phyloP scores from a whole-genome alignment of 169 alveolate genomes.

The Plasmodium inui region DNA sequence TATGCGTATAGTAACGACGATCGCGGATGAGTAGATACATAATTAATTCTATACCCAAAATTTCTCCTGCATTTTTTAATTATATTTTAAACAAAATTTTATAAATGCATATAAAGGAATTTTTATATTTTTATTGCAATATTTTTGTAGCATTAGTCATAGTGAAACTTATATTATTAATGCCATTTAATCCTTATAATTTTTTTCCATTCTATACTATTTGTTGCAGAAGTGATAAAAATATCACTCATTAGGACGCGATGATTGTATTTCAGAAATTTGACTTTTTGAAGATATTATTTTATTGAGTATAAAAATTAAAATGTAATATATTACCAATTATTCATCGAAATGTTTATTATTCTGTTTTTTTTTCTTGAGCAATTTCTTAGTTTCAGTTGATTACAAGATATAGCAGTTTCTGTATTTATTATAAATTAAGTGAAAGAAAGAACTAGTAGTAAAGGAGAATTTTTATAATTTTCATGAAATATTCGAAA shows the following conservation, averaged over 20 bases:
- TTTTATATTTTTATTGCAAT: too few relatives aligned
- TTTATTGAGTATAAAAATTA: neutral
- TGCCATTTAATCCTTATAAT: neutral
- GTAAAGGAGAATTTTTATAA: neutral
- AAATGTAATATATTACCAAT: neutral
- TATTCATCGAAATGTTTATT: neutral
- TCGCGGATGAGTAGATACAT: too few relatives aligned
- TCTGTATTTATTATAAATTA: neutral
- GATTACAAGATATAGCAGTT: neutral
- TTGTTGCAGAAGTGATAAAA: neutral
- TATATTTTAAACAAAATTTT: too few relatives aligned
- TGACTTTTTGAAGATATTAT: neutral
- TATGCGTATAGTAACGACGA: too few relatives aligned
- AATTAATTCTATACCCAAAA: too few relatives aligned
- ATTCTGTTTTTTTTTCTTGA: neutral
- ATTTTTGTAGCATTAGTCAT: too few relatives aligned
- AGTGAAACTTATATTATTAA: neutral
- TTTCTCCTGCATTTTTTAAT: too few relatives aligned
- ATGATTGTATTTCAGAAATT: neutral
- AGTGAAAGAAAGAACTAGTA: neutral
- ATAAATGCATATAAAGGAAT: too few relatives aligned
- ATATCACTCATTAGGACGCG: neutral
- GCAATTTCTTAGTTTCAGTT: neutral
- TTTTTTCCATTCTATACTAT: neutral
- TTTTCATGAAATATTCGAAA: neutral